phyloP scores from a whole-genome alignment of 805 yeast species.

The Teunomyces gatunensis region DNA sequence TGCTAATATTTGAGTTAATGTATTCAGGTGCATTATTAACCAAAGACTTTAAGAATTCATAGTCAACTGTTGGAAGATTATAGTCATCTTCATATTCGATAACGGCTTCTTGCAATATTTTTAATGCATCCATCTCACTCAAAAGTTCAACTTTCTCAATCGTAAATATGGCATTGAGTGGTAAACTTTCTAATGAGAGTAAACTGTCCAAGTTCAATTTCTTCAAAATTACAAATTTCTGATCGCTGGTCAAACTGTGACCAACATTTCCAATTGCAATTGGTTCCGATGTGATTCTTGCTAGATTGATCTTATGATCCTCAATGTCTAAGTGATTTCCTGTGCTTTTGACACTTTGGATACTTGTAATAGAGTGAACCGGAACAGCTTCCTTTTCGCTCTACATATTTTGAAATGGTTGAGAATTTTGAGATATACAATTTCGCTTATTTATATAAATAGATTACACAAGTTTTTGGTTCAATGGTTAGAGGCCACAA shows the following conservation, averaged over 20 bases:
- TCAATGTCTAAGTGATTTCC: slow-evolving; percentile 4
- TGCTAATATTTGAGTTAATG: background rate
- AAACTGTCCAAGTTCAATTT: slow-evolving; percentile 26
- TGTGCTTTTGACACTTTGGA: slow-evolving; percentile 1
- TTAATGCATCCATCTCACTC: slow-evolving; percentile 36
- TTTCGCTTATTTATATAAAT: too few relatives aligned
- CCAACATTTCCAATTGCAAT: slow-evolving; percentile 23
- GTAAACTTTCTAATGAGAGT: slow-evolving; percentile 26
- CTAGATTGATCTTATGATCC: slow-evolving; percentile 10
- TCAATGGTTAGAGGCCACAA: too few relatives aligned
- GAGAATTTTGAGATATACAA: too few relatives aligned
- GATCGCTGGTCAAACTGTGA: background rate
- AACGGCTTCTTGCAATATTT: slow-evolving; percentile 37
- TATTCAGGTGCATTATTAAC: slow-evolving; percentile 4
- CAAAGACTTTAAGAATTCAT: slow-evolving; percentile 22
- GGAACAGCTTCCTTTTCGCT: background rate
- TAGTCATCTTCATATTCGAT: slow-evolving; percentile 37
- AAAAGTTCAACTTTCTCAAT: slow-evolving; percentile 37
- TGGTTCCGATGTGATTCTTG: slow-evolving; percentile 18
- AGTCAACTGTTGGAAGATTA: slow-evolving; percentile 30
- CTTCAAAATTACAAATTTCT: slow-evolving; percentile 23
- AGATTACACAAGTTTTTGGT: too few relatives aligned
- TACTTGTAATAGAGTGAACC: background rate
- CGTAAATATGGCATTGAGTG: slow-evolving; percentile 35
- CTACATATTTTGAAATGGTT: background rate